Evolutionary conservation across 2,329 filamentous ascomycete species (phyloP).

Genomic region (Aureobasidium vineae): DNA sequence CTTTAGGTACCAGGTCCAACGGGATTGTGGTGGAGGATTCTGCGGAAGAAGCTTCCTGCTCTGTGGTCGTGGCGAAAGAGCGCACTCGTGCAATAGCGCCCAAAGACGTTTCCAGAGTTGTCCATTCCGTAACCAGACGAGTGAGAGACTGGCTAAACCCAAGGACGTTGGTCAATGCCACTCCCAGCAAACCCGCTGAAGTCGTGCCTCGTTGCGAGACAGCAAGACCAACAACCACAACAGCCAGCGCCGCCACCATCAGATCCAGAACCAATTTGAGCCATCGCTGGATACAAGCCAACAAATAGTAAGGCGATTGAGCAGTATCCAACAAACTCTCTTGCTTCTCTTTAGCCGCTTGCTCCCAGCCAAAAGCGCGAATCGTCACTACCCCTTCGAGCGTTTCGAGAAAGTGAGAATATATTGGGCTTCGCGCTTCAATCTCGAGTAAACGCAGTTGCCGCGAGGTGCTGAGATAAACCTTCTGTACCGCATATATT

Average conservation of each 20-base stretch:
- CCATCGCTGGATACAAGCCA: constrained; percentile 49
- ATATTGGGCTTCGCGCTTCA: constrained; percentile 52
- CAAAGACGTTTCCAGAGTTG: constrained; percentile 55
- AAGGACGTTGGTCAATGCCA: constrained; percentile 53
- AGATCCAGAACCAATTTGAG: constrained; percentile 44
- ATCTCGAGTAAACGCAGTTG: constrained; percentile 55
- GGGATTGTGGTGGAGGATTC: not conserved
- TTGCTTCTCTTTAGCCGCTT: constrained; percentile 46
- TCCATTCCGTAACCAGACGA: constrained; percentile 53
- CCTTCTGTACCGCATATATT: constrained; percentile 26
- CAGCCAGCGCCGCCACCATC: constrained; percentile 39
- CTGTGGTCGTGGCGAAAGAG: constrained; percentile 26
- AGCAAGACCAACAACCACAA: constrained; percentile 39
- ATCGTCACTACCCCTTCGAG: constrained; percentile 52
- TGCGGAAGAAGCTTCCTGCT: not conserved
- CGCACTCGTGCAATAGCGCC: constrained; percentile 51
- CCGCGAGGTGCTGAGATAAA: constrained; percentile 50
- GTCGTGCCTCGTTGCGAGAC: constrained; percentile 45
- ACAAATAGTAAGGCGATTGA: constrained; percentile 48
- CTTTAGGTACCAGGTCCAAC: not conserved
- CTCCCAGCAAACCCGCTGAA: constrained; percentile 49
- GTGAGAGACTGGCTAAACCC: constrained; percentile 53
- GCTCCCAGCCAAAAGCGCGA: constrained; percentile 52
- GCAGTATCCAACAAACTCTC: constrained; percentile 42
- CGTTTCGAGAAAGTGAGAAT: constrained; percentile 53